phyloP scores from a whole-genome alignment of 177 flowering plant genomes.

The Telopea speciosissima region DNA sequence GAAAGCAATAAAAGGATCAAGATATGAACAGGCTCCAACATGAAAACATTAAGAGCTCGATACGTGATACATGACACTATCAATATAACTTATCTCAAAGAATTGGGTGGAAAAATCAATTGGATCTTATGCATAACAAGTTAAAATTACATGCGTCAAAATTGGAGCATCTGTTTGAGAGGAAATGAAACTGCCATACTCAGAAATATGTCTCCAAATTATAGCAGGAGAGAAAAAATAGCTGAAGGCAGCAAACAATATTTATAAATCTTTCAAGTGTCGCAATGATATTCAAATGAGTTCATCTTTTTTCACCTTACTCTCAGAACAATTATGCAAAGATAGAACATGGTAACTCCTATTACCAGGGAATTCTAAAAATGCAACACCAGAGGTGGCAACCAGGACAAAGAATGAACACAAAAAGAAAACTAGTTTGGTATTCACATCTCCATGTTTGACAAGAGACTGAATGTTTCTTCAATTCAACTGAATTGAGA shows the following conservation, averaged over 20 bases:
- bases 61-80: background rate
- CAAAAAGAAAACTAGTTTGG: too few species aligned
- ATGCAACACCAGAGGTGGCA: background rate
- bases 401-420: background rate
- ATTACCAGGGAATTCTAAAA: background rate
- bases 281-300: background rate
- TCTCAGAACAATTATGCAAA: too few species aligned
- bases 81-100: background rate
- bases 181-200: background rate
- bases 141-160: background rate
- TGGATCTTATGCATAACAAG: background rate
- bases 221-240: background rate
- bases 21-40: background rate
- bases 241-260: too few species aligned
- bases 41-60: background rate
- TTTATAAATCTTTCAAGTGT: background rate
- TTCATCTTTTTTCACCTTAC: too few species aligned
- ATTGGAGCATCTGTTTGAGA: background rate
- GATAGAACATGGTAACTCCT: background rate
- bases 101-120: background rate
- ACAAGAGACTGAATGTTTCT: too few species aligned
- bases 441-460: too few species aligned
- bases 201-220: background rate
- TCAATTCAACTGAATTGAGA: too few species aligned
- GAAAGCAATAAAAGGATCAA: background rate